These are phyloP conservation scores for Gossypium sturtianum DNA, from an alignment of 345 rosid species.

Conservation along the genomic window DNA sequence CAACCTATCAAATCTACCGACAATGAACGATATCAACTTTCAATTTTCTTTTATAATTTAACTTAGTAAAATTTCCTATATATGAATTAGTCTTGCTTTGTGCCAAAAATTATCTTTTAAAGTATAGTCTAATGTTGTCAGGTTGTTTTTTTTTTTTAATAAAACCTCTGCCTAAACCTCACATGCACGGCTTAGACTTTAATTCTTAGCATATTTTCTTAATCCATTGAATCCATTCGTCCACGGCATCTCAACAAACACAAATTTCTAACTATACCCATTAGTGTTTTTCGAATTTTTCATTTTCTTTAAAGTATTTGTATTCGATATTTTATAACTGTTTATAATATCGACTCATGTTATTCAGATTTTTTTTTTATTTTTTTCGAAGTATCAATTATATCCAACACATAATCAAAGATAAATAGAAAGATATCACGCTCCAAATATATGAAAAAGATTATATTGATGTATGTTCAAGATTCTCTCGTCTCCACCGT, in stretches of 20 bases:
- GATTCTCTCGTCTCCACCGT: neutral
- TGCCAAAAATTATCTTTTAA: neutral
- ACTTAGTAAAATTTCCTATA: neutral
- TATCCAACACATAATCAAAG: too few species aligned
- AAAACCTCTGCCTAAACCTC: neutral
- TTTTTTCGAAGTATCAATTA: too few species aligned
- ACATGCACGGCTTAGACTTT: neutral
- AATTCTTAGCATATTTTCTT: neutral
- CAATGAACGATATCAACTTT: neutral
- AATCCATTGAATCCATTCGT: neutral
- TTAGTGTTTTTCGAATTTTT: too few species aligned
- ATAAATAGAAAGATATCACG: too few species aligned
- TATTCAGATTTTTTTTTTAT: too few species aligned
- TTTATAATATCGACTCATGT: too few species aligned
- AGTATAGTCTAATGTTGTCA: neutral
- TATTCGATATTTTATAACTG: too few species aligned
- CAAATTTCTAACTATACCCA: too few species aligned
- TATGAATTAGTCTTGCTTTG: neutral
- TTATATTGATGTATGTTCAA: neutral
- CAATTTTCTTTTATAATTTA: neutral
- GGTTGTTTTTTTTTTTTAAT: neutral
- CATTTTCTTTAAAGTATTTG: too few species aligned
- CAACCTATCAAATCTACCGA: neutral
- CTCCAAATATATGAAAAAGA: too few species aligned
- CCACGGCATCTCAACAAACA: neutral